phyloP scores from a whole-genome alignment of 1,284 basidiomycete species.

The Ganoderma lingzhi region DNA sequence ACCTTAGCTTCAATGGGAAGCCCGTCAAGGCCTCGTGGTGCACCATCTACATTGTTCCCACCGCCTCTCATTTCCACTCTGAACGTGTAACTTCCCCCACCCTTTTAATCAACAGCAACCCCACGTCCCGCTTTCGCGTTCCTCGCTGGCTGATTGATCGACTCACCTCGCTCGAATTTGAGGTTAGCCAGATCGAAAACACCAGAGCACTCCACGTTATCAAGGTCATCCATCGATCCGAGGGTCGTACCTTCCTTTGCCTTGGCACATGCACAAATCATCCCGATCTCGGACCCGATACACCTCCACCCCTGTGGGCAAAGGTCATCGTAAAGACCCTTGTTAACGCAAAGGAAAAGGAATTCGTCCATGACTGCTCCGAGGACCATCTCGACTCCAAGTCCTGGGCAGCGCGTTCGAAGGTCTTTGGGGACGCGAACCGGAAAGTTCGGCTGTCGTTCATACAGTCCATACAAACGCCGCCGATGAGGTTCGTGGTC shows the following conservation, averaged over 20 bases:
- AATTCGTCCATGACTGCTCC: too few relatives aligned
- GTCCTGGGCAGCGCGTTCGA: neutral
- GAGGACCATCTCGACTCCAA: conserved; percentile 1
- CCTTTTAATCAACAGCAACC: neutral
- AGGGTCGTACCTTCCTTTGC: neutral
- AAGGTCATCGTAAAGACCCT: neutral
- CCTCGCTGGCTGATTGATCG: neutral
- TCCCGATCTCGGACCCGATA: neutral
- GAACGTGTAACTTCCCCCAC: neutral
- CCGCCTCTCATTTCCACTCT: neutral
- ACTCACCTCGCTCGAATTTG: neutral
- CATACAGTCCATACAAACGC: too few relatives aligned
- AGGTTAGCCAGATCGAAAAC: neutral
- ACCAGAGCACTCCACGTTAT: neutral
- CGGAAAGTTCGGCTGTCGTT: too few relatives aligned
- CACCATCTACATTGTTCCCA: conserved; percentile 1
- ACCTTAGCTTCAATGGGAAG: conserved; percentile 5
- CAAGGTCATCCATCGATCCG: neutral
- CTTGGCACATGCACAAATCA: neutral
- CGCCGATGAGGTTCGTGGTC: too few relatives aligned
- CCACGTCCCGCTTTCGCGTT: neutral
- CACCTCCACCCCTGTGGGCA: neutral
- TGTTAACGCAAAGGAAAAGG: neutral
- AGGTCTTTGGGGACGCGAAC: conserved; percentile 7
- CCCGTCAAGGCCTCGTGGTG: conserved; percentile 2